Percentiles rank a stretch among this genome's conserved stretches.
Evolutionary conservation across 2,329 filamentous ascomycete genomes (phyloP).

Genomic region (Aspergillus ochraceoroseus): DNA sequence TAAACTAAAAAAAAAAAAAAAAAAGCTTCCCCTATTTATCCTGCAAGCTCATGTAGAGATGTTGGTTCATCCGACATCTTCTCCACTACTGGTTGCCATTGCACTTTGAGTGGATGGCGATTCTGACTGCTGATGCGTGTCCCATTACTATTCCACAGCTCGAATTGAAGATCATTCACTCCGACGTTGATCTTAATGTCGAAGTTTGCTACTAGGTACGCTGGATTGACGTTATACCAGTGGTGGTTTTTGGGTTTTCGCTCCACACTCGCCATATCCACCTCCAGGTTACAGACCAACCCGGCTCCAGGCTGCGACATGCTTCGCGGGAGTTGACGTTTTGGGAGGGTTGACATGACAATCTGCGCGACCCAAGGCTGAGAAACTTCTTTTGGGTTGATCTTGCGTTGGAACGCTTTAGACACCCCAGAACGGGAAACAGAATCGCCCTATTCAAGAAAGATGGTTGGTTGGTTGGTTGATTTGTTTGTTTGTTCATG

Average conservation of each 20-base stretch:
- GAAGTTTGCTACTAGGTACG: slow-evolving; percentile 2
- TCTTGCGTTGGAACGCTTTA: too few relatives aligned
- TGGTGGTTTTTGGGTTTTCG: slow-evolving; percentile 3
- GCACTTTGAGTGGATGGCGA: background rate
- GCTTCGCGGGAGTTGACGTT: too few relatives aligned
- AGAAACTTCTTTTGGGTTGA: too few relatives aligned
- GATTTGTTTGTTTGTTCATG: too few relatives aligned
- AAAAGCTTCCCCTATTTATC: background rate
- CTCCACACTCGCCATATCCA: slow-evolving; percentile 5
- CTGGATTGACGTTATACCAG: slow-evolving; percentile 3
- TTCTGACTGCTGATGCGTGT: slow-evolving; percentile 1
- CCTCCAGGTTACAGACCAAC: slow-evolving; percentile 5
- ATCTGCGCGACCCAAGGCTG: too few relatives aligned
- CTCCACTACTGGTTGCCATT: slow-evolving; percentile 3
- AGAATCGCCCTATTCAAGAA: too few relatives aligned
- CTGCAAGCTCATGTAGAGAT: background rate
- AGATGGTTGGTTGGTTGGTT: too few relatives aligned
- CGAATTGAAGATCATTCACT: slow-evolving; percentile 1
- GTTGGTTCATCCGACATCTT: slow-evolving; percentile 1
- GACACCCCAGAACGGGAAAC: too few relatives aligned
- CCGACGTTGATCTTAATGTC: slow-evolving; percentile 1
- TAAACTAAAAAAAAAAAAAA: background rate
- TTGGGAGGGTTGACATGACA: too few relatives aligned
- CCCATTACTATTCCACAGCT: slow-evolving; percentile 4
- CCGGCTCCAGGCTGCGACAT: slow-evolving; percentile 1